Base-by-base conservation (phyloP, 2,329 filamentous ascomycete genomes). In the Diaporthe humulicola region DNA sequence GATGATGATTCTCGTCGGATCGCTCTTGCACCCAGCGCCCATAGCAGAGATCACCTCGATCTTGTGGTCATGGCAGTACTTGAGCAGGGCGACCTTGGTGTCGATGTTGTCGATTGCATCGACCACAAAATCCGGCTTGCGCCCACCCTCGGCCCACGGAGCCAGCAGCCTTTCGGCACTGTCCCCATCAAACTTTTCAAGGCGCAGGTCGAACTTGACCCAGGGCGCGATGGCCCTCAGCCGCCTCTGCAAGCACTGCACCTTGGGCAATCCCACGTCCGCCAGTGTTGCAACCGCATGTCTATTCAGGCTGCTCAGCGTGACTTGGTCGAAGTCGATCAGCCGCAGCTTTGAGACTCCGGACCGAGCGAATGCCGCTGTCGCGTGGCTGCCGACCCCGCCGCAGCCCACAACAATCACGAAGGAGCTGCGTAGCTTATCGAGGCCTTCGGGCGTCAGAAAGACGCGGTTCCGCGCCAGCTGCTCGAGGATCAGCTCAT, bases 41-140 rank as follows among this genome's bases (percentile, higher is more conserved):
- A 98, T 98, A 42, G 95, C 94, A 22, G 95, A 97, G 76, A 99
- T 96, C 38, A 99, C 95, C 0, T 92, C 93, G 36, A 98, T 87
- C 2, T 89, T 87, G 81, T 95, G 90, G 76, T 92, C 90, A 81
- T 96, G 89, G 85, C 97, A 99, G 85, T 97, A 98, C 80, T 95
- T 92, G 54, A 99, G 88, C 72, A 99, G 86, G 25, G 93, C 93
- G 4, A 99, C 96, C 86, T 99, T 99, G 71, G 95, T 98, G 70
- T 98, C 95, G 77, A 99, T 98, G 81, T 99, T 98, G 84, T 99
- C 97, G 78, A 99, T 99, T 30, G 96, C 97, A 84, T 99, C 97
- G 48, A 99, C 91, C n/a, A 99, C 92, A 80, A 93, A 99, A 79
- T 96, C 93, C 1, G 96, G 95, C 79, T 88, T 88, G 81, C 89